These are phyloP conservation scores for Gymnopilus dilepis DNA, from an alignment of 768 basidiomycete genomes.

Conservation along the genomic window DNA sequence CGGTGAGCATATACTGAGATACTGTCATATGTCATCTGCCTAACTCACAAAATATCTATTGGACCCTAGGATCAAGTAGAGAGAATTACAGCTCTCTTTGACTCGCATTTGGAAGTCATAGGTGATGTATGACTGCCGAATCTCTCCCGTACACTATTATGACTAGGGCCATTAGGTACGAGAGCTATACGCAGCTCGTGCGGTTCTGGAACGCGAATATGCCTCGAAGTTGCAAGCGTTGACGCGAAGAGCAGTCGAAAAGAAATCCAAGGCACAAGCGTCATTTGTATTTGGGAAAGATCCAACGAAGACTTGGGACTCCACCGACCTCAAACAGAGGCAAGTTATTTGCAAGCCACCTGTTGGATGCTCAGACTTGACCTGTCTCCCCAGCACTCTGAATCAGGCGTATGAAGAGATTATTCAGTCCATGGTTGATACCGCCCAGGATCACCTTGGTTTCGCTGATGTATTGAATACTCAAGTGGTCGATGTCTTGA, in stretches of 20 bases:
- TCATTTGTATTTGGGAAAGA: slow-evolving; percentile 67
- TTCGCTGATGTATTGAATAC: slow-evolving; percentile 65
- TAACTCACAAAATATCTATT: neutral
- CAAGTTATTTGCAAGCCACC: slow-evolving; percentile 25
- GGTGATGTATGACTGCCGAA: slow-evolving; percentile 56
- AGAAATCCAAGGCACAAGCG: slow-evolving; percentile 63
- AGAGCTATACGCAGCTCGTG: slow-evolving; percentile 72
- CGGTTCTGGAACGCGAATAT: slow-evolving; percentile 78
- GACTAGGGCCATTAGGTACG: slow-evolving; percentile 57
- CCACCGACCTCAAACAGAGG: slow-evolving; percentile 60
- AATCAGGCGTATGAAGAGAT: slow-evolving; percentile 72
- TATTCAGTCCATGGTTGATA: slow-evolving; percentile 59
- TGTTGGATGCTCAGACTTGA: neutral
- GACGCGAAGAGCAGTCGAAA: slow-evolving; percentile 71
- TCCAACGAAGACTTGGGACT: slow-evolving; percentile 67
- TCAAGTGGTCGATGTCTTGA: slow-evolving; percentile 70
- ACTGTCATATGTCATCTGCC: neutral
- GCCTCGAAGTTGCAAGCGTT: slow-evolving; percentile 71
- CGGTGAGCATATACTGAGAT: slow-evolving; percentile 4
- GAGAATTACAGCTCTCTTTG: slow-evolving; percentile 58
- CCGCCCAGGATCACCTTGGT: slow-evolving; percentile 72
- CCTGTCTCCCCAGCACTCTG: slow-evolving; percentile 58
- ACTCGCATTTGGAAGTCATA: slow-evolving; percentile 68
- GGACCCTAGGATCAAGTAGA: slow-evolving; percentile 72
- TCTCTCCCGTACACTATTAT: neutral